Base-by-base conservation (phyloP, 441 rosid species). In the Omphalea diandra region DNA sequence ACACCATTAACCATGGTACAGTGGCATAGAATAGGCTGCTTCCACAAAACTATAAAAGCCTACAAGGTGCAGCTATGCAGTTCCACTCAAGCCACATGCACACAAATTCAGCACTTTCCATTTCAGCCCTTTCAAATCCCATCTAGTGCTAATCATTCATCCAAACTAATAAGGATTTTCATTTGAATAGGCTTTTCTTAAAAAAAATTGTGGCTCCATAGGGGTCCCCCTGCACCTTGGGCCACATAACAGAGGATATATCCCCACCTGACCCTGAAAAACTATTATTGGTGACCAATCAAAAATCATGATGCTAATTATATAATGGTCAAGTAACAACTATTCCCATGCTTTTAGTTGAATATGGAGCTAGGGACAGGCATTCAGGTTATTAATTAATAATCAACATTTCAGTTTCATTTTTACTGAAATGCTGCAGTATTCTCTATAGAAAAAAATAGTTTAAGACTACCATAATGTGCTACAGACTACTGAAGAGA, bases 381-480 rank as follows among this genome's bases (percentile, higher is more conserved):
- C 27, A 65, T 7, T 20, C 7, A 18, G 44, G 47, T 36, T 41
- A 57, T 31, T 55, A 2, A 43, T 44, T n/a, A 55, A 32, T 20
- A 32, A 31, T 2, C 27, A 24, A n/a, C 55, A n/a, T 46, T 24
- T 63, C 9, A 15, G 49, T n/a, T n/a, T n/a, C n/a, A n/a, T n/a
- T n/a, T n/a, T n/a, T n/a, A n/a, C 17, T n/a, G n/a, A n/a, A 33
- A 76, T 53, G 44, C 11, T 17, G 36, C 32, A 58, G 44, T 20
- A 44, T 38, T 56, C 31, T n/a, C 49, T 20, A 49, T 47, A 14
- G 9, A 55, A 29, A 35, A n/a, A 49, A 50, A 49, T 44, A 52
- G 29, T 36, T 53, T 61, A 66, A 65, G 38, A 52, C 62, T 43
- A 50, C 55, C 58, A 70, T 32, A 68, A 44, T 72, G 41, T 40